Base-by-base conservation (phyloP, 1,284 basidiomycete genomes). In the Termitomyces sp. region DNA sequence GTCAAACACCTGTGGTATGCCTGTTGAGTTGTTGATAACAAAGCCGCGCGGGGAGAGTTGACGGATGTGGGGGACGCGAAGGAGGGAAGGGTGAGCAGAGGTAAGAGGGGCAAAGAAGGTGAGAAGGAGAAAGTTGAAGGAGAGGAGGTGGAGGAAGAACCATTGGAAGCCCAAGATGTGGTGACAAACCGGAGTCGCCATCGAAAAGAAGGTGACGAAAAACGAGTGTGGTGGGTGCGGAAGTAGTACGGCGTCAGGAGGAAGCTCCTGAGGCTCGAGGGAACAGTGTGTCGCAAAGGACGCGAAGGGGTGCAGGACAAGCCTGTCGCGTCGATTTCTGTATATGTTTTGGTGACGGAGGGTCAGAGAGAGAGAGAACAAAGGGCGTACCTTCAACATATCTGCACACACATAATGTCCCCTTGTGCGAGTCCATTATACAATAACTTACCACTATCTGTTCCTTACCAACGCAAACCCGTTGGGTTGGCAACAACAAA, bases 1-100 rank as follows among this genome's bases (percentile, higher is more conserved):
- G 58, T 82, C 73, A 57, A 80, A 68, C 17, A 84, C 74, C 50
- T 67, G 50, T 1, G 67, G 66, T 34, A 68, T 73, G 8, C 80
- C 83, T 42, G 73, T 69, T 2, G 63, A 63, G 55, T 74, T 71
- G 41, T 67, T 69, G 48, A 80, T 67, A 48, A 76, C 62, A 59
- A 66, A 62, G 31, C 52, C 51, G 24, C 65, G 66, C 21, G 63
- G 56, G 19, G 52, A 39, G 41, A 67, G 55, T n/a, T 24, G 38
- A 19, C 13, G 10, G 9, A 44, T 15, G 56, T 46, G 54, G 44
- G 39, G 51, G 40, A 26, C 36, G 39, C 30, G 53, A 33, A 24
- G 45, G 9, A 43, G 33, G 3, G 38, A 58, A 50, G 38, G 55
- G 26, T 47, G 46, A 34, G 43, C 34, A 17, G 30, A 42, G 24